Percentiles rank a stretch among this genome's conserved stretches.
Conservation (phyloP, 1,284 basidiomycete species). For the Apiotrichum gracile region DNA sequence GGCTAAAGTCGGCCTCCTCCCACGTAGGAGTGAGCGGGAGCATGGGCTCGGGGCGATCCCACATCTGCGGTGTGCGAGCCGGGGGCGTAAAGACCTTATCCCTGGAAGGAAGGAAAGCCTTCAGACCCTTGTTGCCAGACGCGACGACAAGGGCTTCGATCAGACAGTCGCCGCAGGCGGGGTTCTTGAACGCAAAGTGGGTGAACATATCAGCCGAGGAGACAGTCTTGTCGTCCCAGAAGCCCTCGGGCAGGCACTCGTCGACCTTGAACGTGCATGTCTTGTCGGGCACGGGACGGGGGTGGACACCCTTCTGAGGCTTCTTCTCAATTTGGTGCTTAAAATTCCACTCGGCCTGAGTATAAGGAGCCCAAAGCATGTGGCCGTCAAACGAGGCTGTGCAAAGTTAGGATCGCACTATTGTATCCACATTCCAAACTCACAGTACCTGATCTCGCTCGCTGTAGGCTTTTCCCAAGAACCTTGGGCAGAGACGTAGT, state of each 20-base stretch:
- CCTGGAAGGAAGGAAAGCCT: constrained; percentile 37
- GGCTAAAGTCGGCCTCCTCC: constrained; percentile 24
- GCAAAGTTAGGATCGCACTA: background rate
- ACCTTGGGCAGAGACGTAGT: constrained; percentile 13
- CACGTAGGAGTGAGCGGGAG: constrained; percentile 26
- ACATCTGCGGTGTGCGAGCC: constrained; percentile 4
- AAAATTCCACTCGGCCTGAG: background rate
- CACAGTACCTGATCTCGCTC: background rate
- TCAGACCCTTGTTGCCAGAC: constrained; percentile 38
- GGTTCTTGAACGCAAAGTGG: constrained; percentile 32
- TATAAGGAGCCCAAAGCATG: background rate
- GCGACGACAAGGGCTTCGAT: constrained; percentile 34
- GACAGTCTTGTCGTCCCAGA: constrained; percentile 19
- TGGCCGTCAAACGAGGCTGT: constrained; percentile 8
- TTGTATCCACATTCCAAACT: background rate
- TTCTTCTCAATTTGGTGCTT: background rate
- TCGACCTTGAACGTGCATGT: constrained; percentile 26
- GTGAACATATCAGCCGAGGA: constrained; percentile 31
- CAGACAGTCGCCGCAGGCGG: constrained; percentile 44
- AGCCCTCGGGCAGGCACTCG: constrained; percentile 29
- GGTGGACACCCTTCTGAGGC: background rate
- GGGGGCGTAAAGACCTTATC: constrained; percentile 18
- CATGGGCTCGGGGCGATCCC: constrained; percentile 30
- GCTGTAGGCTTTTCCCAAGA: constrained; percentile 24
- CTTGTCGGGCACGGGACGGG: background rate